A percentile compares a stretch with the other conserved stretches of the same genome.
phyloP scores from a whole-genome alignment of 352 stramenopile species.

The Globisporangium iwayamae region DNA sequence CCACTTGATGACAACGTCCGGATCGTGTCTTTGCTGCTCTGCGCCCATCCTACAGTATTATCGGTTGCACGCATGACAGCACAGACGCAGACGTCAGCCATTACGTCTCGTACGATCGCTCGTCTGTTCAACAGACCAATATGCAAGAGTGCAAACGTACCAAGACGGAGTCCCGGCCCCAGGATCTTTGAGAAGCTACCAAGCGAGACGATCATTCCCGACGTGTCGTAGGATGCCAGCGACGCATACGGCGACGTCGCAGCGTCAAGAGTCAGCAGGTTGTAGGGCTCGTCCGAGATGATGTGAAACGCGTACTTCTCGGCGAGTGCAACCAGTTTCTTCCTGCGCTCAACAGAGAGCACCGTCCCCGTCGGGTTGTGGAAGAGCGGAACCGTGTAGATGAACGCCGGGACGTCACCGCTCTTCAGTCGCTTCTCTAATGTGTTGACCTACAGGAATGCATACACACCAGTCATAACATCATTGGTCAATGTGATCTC shows the following conservation, averaged over 20 bases:
- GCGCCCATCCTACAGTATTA: slow-evolving; percentile 42
- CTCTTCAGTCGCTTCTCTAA: slow-evolving; percentile 62
- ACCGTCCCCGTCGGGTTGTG: slow-evolving; percentile 91
- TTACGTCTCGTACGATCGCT: neutral
- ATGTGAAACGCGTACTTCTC: slow-evolving; percentile 81
- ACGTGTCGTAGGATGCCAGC: slow-evolving; percentile 64
- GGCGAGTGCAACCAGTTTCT: slow-evolving; percentile 75
- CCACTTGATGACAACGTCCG: slow-evolving; percentile 59
- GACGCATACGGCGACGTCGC: slow-evolving; percentile 31
- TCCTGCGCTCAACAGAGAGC: slow-evolving; percentile 62
- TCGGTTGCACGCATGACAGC: neutral
- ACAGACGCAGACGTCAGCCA: neutral
- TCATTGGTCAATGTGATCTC: no score
- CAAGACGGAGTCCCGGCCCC: slow-evolving; percentile 84
- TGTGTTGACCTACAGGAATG: slow-evolving; percentile 36
- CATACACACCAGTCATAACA: neutral
- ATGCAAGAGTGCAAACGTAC: slow-evolving; percentile 18
- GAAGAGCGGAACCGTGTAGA: slow-evolving; percentile 93
- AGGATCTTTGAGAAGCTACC: slow-evolving; percentile 96
- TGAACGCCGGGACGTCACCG: slow-evolving; percentile 76
- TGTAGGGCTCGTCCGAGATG: slow-evolving; percentile 93
- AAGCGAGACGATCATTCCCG: slow-evolving; percentile 74
- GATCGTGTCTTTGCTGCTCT: slow-evolving; percentile 57
- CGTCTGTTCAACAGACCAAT: neutral
- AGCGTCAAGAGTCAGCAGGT: slow-evolving; percentile 81